phyloP scores from a whole-genome alignment of 257 asterid genomes.

The Jacaranda copaia region DNA sequence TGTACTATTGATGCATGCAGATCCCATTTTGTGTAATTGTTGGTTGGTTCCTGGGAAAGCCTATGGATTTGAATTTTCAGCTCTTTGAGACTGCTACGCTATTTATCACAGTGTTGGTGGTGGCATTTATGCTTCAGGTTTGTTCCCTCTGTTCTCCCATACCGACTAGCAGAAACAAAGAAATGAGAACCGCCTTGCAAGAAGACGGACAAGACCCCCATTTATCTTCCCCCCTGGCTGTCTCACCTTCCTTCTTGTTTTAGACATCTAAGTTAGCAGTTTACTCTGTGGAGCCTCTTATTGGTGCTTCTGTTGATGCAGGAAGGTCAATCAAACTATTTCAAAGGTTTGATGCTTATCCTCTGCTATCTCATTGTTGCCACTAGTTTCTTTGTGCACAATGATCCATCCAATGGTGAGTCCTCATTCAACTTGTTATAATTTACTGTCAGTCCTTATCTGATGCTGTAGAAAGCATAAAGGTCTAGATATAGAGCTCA shows the following conservation, averaged over 20 bases:
- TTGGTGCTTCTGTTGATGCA: conserved; percentile 46
- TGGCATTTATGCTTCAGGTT: conserved; percentile 99
- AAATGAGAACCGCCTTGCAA: too few species aligned
- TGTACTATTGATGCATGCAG: conserved; percentile 55
- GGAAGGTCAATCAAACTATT: conserved; percentile 97
- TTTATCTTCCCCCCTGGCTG: neutral
- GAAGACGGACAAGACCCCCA: neutral
- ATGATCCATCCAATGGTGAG: conserved; percentile 84
- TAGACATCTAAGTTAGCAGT: neutral
- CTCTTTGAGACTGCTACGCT: conserved; percentile 98
- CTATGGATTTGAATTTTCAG: conserved; percentile 96
- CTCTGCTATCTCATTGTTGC: conserved; percentile 91
- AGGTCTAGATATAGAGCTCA: neutral
- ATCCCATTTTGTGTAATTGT: conserved; percentile 97
- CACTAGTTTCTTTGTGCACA: conserved; percentile 95
- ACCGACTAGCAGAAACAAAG: too few species aligned
- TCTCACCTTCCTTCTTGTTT: neutral
- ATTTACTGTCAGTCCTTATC: conserved; percentile 16
- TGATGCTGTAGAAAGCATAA: neutral
- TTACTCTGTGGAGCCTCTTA: neutral
- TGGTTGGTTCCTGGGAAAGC: conserved; percentile 97
- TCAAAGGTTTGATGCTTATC: conserved; percentile 93
- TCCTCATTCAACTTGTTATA: conserved; percentile 18
- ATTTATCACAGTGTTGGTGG: conserved; percentile 94
- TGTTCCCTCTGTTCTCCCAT: neutral